A percentile compares a stretch with the other conserved stretches of the same genome.
Evolutionary conservation across 306 rosid genomes (phyloP).

Genomic region (Alnus glutinosa): DNA sequence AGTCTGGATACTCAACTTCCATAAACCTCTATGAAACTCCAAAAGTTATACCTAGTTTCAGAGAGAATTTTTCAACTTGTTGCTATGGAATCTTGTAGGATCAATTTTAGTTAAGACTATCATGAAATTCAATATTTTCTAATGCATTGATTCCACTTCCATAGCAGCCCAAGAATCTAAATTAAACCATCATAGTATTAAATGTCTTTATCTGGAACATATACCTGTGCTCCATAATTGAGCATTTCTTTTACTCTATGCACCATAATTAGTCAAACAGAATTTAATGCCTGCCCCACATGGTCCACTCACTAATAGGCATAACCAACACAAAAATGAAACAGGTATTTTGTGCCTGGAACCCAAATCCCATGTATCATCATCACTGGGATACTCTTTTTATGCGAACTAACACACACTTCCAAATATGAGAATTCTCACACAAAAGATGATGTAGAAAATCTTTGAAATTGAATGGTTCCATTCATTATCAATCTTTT

Average conservation of each 20-base stretch:
- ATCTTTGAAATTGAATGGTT: constrained; percentile 22
- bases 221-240: not conserved
- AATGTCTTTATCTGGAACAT: not conserved
- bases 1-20: not conserved
- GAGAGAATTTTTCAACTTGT: not conserved
- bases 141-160: not conserved
- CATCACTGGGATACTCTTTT: not conserved
- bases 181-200: too few species aligned
- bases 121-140: not conserved
- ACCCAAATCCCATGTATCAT: not conserved
- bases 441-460: not conserved
- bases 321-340: not conserved
- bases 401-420: not conserved
- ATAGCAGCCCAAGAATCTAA: not conserved
- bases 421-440: not conserved
- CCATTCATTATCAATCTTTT: constrained; percentile 21
- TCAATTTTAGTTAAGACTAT: not conserved
- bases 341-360: not conserved
- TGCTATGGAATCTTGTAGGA: not conserved
- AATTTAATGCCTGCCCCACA: not conserved
- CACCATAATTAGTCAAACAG: not conserved
- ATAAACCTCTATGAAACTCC: not conserved
- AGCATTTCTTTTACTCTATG: not conserved
- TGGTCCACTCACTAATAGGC: not conserved
- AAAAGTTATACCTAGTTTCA: not conserved